Base-by-base conservation (phyloP, 2,329 filamentous ascomycete species). In the Aspergillus flavus region DNA sequence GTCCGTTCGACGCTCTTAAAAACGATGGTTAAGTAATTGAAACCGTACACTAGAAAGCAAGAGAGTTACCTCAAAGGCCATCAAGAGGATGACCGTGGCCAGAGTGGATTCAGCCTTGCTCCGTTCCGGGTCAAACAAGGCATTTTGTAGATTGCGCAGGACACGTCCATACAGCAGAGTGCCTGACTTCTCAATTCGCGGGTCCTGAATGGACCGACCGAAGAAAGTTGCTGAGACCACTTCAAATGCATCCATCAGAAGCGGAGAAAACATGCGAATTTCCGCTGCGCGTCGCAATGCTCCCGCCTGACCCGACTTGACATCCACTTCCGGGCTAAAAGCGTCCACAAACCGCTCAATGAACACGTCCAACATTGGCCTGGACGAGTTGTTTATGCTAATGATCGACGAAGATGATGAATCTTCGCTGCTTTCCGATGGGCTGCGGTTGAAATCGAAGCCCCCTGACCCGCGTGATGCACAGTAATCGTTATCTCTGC, bases 261-360 rank as follows among this genome's bases (percentile, higher is more conserved):
- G 68, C 3, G 77, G 76, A 0, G 76, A 78, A 43, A 78, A 79
- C 75, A 79, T 78, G 56, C 77, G 75, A 53, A 79, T 78, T 16
- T 69, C 73, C 0, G 77, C 77, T 5, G 76, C 77, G 14, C 73
- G 72, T 39, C 77, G 73, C 21, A 79, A 57, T 19, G 77, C 76
- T 23, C 75, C 76, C 4, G 77, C 76, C 23, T 71, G 72, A 5
- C 77, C 77, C 5, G 73, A 69, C 34, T 74, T 77, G 1, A 66
- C 57, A 50, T 77, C 73, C 5, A 79, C 76, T 45, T 78, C 65
- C 1, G 77, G 77, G 58, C 76, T 78, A 43, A 79, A 79, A 6
- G 76, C 77, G 59, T 79, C 77, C 9, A 79, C 71, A 36, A 79
- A 79, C 5, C 76, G 76, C 57, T 76, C 74, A 14, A 79, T 73